Base-by-base conservation (phyloP, 1,139 yeast genomes). In the Kodamaea plutei region DNA sequence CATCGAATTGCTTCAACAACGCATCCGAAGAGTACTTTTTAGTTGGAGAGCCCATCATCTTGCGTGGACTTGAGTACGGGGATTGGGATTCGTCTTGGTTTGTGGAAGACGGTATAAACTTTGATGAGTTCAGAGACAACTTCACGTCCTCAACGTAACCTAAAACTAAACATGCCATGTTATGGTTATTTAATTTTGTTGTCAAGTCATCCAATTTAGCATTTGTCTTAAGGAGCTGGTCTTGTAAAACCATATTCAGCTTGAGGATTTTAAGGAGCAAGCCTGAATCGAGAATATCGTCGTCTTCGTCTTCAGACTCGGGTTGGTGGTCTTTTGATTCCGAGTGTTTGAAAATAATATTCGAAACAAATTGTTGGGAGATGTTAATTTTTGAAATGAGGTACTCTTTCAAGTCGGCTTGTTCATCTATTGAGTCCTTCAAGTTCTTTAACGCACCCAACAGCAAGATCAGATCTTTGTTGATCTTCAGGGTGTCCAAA, bases 141-240 rank as follows among this genome's bases (percentile, higher is more conserved):
- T 53, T 61, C 13, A 68, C 61, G 44, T 68, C 74, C 40, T 68
- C 73, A 16, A 68, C 61, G 39, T 68, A 68, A 2, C 73, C 73
- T 38, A 68, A 53, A 8, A 63, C 60, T 37, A 68, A 57, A 31
- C 73, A 68, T 2, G 72, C 64, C 41, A 65, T 44, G 36, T 67
- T 65, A 40, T 68, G 74, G 39, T 64, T 62, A 33, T 54, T 57
- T 31, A 67, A 47, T 33, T 48, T 50, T 17, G 44, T 32, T 8
- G 48, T 48, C 30, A 64, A 49, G 2, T 39, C 40, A 10, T 60
- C 65, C 31, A 67, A 48, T 29, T 66, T 70, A 8, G 46, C 44
- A 20, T 49, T 48, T n/a, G 51, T 49, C 6, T 46, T 40, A 18
- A 49, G 43, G 20, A 65, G 45, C 31, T 61, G 61, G 29, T 50